Conservation (phyloP, 2,329 filamentous ascomycete species). For the Pseudocercospora cruenta region DNA sequence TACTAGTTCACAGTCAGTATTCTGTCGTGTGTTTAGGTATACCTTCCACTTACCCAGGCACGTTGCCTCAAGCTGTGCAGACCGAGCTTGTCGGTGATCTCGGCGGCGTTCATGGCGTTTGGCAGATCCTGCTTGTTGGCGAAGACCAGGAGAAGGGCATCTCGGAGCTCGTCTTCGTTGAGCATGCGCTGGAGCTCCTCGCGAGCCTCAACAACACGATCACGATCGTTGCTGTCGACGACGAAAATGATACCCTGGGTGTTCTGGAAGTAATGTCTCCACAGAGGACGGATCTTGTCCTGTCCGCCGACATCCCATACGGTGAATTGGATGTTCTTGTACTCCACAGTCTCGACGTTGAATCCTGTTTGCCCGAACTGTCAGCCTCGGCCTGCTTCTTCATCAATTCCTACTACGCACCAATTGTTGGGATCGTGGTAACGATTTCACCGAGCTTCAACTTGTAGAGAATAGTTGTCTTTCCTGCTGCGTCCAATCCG, state of each 20-base stretch:
- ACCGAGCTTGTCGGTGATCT: constrained; percentile 99
- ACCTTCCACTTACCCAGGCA: constrained; percentile 93
- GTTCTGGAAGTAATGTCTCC: constrained; percentile 98
- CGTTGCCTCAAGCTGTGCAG: constrained; percentile 98
- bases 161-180: constrained; percentile 97
- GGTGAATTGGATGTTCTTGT: constrained; percentile 99
- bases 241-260: constrained; percentile 99
- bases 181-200: constrained; percentile 98
- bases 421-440: constrained; percentile 96
- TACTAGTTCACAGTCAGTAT: constrained; percentile 58
- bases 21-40: background rate
- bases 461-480: constrained; percentile 99
- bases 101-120: constrained; percentile 98
- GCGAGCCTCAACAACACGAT: constrained; percentile 94
- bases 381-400: constrained; percentile 13
- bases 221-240: constrained; percentile 97
- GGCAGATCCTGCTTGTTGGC: constrained; percentile 95
- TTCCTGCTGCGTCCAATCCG: constrained; percentile 95
- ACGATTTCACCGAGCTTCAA: constrained; percentile 98
- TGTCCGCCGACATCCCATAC: constrained; percentile 99
- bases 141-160: constrained; percentile 94
- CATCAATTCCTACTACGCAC: constrained; percentile 41
- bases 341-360: constrained; percentile 99
- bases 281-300: constrained; percentile 99
- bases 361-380: constrained; percentile 63